Evolutionary conservation across 352 stramenopile species (phyloP), one percentile per base, ranked within the genome.

Genomic region (Globisporangium polare): DNA sequence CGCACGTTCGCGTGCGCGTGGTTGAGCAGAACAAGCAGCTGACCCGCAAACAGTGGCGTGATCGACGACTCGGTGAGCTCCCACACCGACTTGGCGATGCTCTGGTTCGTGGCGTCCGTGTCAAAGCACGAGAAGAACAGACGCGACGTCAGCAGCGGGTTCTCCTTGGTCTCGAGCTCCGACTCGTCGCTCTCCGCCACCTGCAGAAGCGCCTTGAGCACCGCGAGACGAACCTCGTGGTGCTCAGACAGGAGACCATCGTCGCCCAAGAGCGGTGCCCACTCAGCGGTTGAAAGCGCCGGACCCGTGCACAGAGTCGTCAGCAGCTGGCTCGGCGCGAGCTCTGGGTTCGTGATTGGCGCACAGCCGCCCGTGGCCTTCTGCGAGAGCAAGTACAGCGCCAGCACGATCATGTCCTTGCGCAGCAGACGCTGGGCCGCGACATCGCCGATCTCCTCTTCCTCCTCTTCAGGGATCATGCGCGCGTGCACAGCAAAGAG

Each of bases 401-500:
- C 73, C 17, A 94, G 66, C 26, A 90, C 77, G 43, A 96, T 52
- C 82, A 96, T 94, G 20, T 88, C 74, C 52, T 75, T 69, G 10
- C 86, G 87, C 6, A 96, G 68, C 49, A 92, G 54, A 2, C 83
- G 78, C 66, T 96, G 87, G 0, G 87, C 66, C 1, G 73, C 78
- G 4, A 91, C 78, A 57, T 96, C 87, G 8, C 86, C 87, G n/a
- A 95, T 76, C 66, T 96, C 87, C 62, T 94, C 85, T 33, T 96
- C 87, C 20, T 96, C 87, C 41, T 96, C 87, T 27, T 93, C 81
- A 10, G 82, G 80, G 51, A 96, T 96, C 80, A 94, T 94, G n/a
- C 72, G 80, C 17, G 77, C 83, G 37, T 96, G 86, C 10, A 79
- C 80, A 5, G 85, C 83, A 65, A 94, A 87, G 10, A 96, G 72